A percentile compares a stretch with the other conserved stretches of the same genome.
Evolutionary conservation across 805 yeast genomes (phyloP).

Genomic region (Ogataea chonburiensis): DNA sequence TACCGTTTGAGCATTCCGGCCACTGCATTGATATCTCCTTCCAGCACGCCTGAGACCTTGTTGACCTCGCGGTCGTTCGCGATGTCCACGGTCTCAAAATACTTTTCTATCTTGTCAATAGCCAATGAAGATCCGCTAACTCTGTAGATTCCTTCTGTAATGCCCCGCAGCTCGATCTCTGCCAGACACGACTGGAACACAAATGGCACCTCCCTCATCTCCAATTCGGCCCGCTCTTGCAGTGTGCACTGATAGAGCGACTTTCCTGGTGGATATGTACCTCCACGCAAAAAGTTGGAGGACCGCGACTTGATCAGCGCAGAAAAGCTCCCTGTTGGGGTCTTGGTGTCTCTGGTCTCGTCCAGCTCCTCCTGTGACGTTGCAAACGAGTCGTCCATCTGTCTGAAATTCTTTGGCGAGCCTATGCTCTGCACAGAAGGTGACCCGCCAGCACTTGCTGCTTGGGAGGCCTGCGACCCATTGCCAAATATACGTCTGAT

Average conservation of each 20-base stretch:
- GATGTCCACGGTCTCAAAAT: constrained; percentile 33
- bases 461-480: constrained; percentile 3
- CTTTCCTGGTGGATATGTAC: constrained; percentile 19
- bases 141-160: constrained; percentile 87
- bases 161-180: constrained; percentile 76
- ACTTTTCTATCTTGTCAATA: constrained; percentile 42
- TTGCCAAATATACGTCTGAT: constrained; percentile 34
- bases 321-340: constrained; percentile 14
- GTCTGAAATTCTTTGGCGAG: constrained; percentile 33
- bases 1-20: constrained; percentile 87
- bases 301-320: constrained; percentile 46
- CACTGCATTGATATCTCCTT: constrained; percentile 75
- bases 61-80: constrained; percentile 36
- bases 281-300: constrained; percentile 41
- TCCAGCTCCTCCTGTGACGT: constrained; percentile 10
- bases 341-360: constrained; percentile 13
- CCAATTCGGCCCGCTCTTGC: constrained; percentile 60
- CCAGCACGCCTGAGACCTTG: constrained; percentile 17
- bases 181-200: constrained; percentile 68
- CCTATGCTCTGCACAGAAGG: constrained; percentile 28
- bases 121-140: constrained; percentile 82
- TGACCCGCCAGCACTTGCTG: constrained; percentile 12
- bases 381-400: constrained; percentile 26
- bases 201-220: constrained; percentile 63
- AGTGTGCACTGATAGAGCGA: constrained; percentile 50